Percentiles rank a stretch among this genome's conserved stretches.
Evolutionary conservation across 2,329 filamentous ascomycete genomes (phyloP).

Genomic region (Colletotrichum graminicola): DNA sequence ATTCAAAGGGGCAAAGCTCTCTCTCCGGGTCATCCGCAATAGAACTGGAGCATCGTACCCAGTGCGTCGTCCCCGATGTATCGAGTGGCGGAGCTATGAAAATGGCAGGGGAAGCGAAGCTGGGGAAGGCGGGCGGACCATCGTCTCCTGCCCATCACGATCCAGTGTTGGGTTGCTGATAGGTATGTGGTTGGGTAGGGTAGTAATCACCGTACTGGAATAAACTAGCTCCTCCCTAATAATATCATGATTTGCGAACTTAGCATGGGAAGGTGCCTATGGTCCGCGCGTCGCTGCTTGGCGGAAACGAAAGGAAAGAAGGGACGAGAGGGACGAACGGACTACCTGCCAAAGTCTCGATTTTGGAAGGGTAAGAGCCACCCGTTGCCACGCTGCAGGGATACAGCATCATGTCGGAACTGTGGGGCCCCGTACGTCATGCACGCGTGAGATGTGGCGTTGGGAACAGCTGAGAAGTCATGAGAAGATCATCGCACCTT

Average conservation of each 20-base stretch:
- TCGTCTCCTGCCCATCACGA: constrained; percentile 25
- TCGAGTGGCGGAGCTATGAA: too few species aligned
- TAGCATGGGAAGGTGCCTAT: not conserved
- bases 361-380: not conserved
- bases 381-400: constrained; percentile 18
- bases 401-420: constrained; percentile 16
- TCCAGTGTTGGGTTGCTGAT: not conserved
- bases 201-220: not conserved
- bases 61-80: not conserved
- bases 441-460: constrained; percentile 19
- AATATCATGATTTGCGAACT: not conserved
- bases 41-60: not conserved
- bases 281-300: constrained; percentile 35
- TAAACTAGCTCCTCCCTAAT: too few species aligned
- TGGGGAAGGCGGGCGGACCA: constrained; percentile 19
- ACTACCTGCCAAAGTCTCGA: not conserved
- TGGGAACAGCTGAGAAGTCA: not conserved
- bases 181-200: not conserved
- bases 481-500: constrained; percentile 19
- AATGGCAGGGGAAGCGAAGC: not conserved
- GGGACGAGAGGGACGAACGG: not conserved
- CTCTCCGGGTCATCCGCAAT: not conserved
- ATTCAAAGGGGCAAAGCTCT: not conserved
- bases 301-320: constrained; percentile 1
- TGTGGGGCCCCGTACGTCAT: constrained; percentile 37